These are phyloP conservation scores for Penicillium capsulatum DNA, from an alignment of 2,329 filamentous ascomycete genomes.

Conservation along the genomic window DNA sequence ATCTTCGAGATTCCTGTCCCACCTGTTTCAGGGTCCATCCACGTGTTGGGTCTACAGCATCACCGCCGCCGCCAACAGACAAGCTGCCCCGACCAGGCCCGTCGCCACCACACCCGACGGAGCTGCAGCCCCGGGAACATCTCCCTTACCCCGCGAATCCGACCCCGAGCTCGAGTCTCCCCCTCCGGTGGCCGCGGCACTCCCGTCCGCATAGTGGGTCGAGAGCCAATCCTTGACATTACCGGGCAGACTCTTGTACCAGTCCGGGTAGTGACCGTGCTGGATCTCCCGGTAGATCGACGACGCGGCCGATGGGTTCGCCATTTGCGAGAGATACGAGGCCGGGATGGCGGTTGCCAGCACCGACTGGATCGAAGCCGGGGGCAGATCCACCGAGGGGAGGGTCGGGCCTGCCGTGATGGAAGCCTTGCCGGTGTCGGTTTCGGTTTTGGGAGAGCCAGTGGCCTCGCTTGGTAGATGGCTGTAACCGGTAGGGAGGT, in stretches of 20 bases:
- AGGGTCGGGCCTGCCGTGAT: neutral
- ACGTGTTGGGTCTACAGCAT: slow-evolving; percentile 17
- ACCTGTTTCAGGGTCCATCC: neutral
- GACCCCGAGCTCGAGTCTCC: slow-evolving; percentile 5
- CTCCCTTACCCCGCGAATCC: slow-evolving; percentile 3
- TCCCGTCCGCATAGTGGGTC: slow-evolving; percentile 4
- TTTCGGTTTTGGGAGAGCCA: neutral
- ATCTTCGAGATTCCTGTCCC: neutral
- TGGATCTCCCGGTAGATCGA: slow-evolving; percentile 21
- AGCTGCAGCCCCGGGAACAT: slow-evolving; percentile 8
- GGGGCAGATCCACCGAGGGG: neutral
- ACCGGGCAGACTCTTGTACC: slow-evolving; percentile 27
- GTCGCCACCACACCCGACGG: slow-evolving; percentile 17
- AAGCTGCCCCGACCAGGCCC: slow-evolving; percentile 19
- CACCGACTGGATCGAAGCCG: slow-evolving; percentile 23
- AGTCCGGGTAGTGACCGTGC: slow-evolving; percentile 23
- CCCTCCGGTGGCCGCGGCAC: slow-evolving; percentile 1
- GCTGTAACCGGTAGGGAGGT: slow-evolving; percentile 5
- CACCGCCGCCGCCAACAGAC: slow-evolving; percentile 22
- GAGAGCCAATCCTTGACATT: slow-evolving; percentile 24
- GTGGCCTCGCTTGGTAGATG: slow-evolving; percentile 1
- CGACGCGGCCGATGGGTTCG: slow-evolving; percentile 16
- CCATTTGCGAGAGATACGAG: slow-evolving; percentile 20
- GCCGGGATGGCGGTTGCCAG: slow-evolving; percentile 22
- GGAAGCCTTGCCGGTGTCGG: neutral